These are phyloP conservation scores for Vigna reflexopilosa DNA, from an alignment of 306 rosid species.

Conservation along the genomic window DNA sequence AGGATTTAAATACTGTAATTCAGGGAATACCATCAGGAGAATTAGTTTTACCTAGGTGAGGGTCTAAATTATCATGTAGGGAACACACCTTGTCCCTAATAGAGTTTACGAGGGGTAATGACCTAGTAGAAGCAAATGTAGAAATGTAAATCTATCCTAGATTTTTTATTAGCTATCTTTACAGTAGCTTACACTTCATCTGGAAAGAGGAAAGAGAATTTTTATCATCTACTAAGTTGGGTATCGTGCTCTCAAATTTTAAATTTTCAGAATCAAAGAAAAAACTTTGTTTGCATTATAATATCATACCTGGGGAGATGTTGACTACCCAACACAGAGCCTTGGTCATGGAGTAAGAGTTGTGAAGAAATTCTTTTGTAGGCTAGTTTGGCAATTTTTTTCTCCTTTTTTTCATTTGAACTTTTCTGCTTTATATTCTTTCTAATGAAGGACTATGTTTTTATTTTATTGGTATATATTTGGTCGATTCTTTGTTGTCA, in stretches of 20 bases:
- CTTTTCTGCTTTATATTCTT: not conserved
- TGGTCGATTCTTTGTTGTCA: constrained; percentile 22
- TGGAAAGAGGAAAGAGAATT: not conserved
- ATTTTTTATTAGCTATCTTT: not conserved
- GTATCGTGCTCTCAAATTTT: not conserved
- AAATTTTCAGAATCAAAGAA: not conserved
- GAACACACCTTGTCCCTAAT: not conserved
- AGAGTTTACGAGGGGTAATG: not conserved
- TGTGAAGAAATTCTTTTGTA: not conserved
- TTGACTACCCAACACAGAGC: too few species aligned
- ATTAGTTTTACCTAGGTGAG: not conserved
- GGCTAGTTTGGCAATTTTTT: constrained; percentile 14
- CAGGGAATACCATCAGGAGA: not conserved
- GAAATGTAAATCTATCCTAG: not conserved
- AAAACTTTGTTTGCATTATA: not conserved
- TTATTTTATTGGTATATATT: constrained; percentile 15
- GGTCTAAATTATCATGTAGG: not conserved
- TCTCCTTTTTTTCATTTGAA: not conserved
- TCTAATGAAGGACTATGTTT: not conserved
- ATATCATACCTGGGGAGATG: not conserved
- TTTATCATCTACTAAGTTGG: not conserved
- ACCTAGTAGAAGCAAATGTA: not conserved
- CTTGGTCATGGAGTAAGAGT: too few species aligned
- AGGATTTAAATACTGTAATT: not conserved
- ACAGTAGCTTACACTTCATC: not conserved